Conservation (phyloP, 495 filamentous ascomycete genomes). For the Neurospora sp. region DNA sequence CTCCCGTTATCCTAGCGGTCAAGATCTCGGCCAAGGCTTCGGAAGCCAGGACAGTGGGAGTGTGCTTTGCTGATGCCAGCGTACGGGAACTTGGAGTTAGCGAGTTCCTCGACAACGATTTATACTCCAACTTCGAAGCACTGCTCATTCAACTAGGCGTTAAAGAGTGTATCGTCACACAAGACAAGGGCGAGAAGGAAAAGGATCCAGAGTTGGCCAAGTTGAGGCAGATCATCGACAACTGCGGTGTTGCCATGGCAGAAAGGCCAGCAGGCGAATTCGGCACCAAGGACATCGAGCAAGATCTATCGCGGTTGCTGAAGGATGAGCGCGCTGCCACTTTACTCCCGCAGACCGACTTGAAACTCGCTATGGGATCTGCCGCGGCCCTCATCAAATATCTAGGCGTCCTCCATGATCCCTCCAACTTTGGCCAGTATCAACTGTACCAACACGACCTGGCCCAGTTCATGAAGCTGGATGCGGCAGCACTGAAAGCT, state of each 20-base stretch:
- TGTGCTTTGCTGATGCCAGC: slow-evolving; percentile 97
- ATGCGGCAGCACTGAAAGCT: slow-evolving; percentile 86
- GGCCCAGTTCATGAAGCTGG: slow-evolving; percentile 96
- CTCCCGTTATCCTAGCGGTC: slow-evolving; percentile 88
- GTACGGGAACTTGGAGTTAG: slow-evolving; percentile 92
- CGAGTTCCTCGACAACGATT: slow-evolving; percentile 96
- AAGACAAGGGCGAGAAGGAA: slow-evolving; percentile 54
- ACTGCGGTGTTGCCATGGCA: slow-evolving; percentile 78
- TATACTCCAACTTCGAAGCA: slow-evolving; percentile 97
- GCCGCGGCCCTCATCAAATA: slow-evolving; percentile 93
- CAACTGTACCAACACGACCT: slow-evolving; percentile 96
- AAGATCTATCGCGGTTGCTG: slow-evolving; percentile 78
- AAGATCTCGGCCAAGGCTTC: slow-evolving; percentile 81
- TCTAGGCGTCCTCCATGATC: slow-evolving; percentile 78
- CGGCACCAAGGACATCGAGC: slow-evolving; percentile 86
- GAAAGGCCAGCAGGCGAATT: slow-evolving; percentile 71
- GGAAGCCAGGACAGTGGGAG: slow-evolving; percentile 79
- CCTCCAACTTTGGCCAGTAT: slow-evolving; percentile 92
- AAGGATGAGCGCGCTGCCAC: slow-evolving; percentile 72
- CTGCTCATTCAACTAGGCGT: slow-evolving; percentile 92
- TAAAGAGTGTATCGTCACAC: slow-evolving; percentile 79
- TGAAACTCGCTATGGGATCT: slow-evolving; percentile 94
- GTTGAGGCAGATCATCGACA: slow-evolving; percentile 78
- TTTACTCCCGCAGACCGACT: slow-evolving; percentile 77
- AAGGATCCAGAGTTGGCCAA: slow-evolving; percentile 89